Base-by-base conservation (phyloP, 2,329 filamentous ascomycete species). In the Proliferodiscus dingleyae region DNA sequence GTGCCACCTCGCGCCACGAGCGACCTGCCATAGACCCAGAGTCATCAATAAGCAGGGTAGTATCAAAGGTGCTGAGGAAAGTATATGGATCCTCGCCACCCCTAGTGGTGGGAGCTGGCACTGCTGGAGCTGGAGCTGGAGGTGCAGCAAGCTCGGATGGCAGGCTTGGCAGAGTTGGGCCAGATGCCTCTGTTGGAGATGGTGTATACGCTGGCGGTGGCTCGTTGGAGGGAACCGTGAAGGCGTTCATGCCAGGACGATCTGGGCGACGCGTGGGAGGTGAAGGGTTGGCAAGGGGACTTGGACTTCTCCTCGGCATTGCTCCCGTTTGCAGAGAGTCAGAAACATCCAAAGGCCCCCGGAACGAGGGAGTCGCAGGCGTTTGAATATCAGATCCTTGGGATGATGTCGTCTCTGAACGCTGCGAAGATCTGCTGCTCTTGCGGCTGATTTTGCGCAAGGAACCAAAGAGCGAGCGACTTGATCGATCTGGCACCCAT, bases 21-120 rank as follows among this genome's bases (percentile, higher is more conserved):
- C 70, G 62, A 13, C 85, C 87, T 1, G 72, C 71, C 91, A 97
- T 97, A 57, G 85, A 90, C 4, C 81, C 80, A n/a, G 84, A 89
- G 70, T 97, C 91, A 62, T 97, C 91, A 61, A 97, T 88, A 1
- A 97, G 68, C 64, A 97, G 90, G 45, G 91, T 69, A 24, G 89
- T 96, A 68, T 97, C 89, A 62, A 95, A 96, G 13, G 74, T 74
- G 33, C 68, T 64, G 4, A 97, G 80, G 62, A 95, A 95, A 2
- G 81, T 76, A 62, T 87, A 93, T 2, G 74, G 77, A 57, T 89
- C 83, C 55, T 89, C 82, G 18, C 68, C 66, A 7, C 64, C 66
- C 5, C 63, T 64, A 50, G 69, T 28, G 15, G 49, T 47, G 13
- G 38, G 40, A 6, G 47, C 37, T 13, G 56, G 45, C 23, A 50